Conservation (phyloP, 1,139 yeast genomes). For the Zygoascus hellenicus region DNA sequence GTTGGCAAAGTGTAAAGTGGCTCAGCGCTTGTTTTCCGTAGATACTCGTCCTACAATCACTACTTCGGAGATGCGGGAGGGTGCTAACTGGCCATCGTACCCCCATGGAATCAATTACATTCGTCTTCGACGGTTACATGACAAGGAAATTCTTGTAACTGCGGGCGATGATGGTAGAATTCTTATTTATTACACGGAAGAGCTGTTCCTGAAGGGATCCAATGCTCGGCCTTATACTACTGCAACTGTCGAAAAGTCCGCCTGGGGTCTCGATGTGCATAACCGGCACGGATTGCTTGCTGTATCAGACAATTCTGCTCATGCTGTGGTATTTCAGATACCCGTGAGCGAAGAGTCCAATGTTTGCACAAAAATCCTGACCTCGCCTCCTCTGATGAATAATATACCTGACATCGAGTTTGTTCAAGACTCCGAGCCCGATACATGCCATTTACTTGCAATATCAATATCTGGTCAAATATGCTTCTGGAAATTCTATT, state of each 20-base stretch:
- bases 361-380: slow-evolving; percentile 3
- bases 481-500: slow-evolving; percentile 26
- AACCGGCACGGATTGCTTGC: slow-evolving; percentile 40
- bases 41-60: slow-evolving; percentile 21
- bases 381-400: slow-evolving; percentile 44
- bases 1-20: slow-evolving; percentile 16
- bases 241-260: slow-evolving; percentile 41
- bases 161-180: slow-evolving; percentile 57
- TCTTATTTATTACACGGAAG: slow-evolving; percentile 40
- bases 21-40: slow-evolving; percentile 14
- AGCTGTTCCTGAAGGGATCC: slow-evolving; percentile 8
- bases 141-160: slow-evolving; percentile 39
- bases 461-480: slow-evolving; percentile 27
- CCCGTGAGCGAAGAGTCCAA: not conserved
- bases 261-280: slow-evolving; percentile 59
- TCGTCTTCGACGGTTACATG: slow-evolving; percentile 30
- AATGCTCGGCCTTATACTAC: not conserved
- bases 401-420: slow-evolving; percentile 57
- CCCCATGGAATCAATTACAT: slow-evolving; percentile 56
- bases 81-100: slow-evolving; percentile 26
- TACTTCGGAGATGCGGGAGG: slow-evolving; percentile 18
- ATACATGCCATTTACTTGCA: slow-evolving; percentile 23
- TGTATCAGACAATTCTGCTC: slow-evolving; percentile 54
- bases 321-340: slow-evolving; percentile 38
- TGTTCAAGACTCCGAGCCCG: slow-evolving; percentile 26